Evolutionary conservation across 148 eudicot species (phyloP), one percentile per base, ranked within the genome.

Genomic region (Rhododendron williamsianum): DNA sequence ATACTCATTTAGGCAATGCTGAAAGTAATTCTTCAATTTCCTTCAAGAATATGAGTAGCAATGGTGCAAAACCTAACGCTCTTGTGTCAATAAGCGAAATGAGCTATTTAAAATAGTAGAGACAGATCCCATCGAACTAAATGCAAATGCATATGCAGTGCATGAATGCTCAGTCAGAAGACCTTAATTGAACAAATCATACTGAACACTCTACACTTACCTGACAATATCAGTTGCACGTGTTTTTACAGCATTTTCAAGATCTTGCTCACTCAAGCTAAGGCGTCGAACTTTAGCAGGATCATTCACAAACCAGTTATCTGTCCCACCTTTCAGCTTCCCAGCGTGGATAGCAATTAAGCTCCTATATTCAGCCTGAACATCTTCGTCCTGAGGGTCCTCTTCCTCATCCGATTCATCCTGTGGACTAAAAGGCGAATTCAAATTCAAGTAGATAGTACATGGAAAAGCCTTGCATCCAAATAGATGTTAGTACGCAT

Each of bases 301-400:
- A 83, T 89, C 65, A 19, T 52, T 88, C 21, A 49, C 52, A 46
- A 91, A 52, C 87, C 86, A 78, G 25, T 77, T 49, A 27, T 46
- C 36, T 23, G 88, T 78, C 48, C 87, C 88, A 76, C 88, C 92
- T 90, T 89, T 90, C 73, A 5, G 46, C 90, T 91, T 93, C 78
- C 81, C 80, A 23, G 94, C 91, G 83, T 80, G 96, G 56, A 94
- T 92, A 25, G 91, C 93, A 76, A 93, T 93, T 85, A 92, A 84
- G 48, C 82, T n/a, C 84, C 51, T 86, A 33, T 93, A 94, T 85
- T 91, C 90, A 12, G 86, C 83, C 25, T 89, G 90, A 67, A 83
- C 82, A 10, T 82, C 89, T 72, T 88, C 89, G 21, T 91, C 90
- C 35, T 78, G 5, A 48, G 33, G 69, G 35, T 83, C 69, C 21